A percentile compares a stretch with the other conserved stretches of the same genome.
These are phyloP conservation scores for Diplogelasinospora grovesii DNA, from an alignment of 495 filamentous ascomycete genomes.

Conservation along the genomic window DNA sequence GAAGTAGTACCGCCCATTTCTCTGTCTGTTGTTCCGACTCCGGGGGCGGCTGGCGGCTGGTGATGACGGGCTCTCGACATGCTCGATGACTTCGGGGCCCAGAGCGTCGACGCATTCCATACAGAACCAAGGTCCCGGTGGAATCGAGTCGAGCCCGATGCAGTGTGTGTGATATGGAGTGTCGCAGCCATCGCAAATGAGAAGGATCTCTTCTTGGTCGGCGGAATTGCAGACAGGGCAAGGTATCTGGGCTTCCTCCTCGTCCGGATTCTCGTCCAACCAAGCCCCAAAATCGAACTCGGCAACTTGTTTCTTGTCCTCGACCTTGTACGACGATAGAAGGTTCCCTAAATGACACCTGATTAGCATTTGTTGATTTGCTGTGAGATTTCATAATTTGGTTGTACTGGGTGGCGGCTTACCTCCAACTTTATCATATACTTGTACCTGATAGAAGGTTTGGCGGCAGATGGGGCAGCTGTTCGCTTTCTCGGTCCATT, in stretches of 20 bases:
- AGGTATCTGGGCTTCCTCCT: conserved; percentile 56
- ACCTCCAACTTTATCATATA: conserved; percentile 73
- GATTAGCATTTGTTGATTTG: no score
- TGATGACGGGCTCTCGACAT: conserved; percentile 14
- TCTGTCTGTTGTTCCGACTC: background rate
- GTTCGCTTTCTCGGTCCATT: conserved; percentile 94
- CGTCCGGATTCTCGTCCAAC: conserved; percentile 65
- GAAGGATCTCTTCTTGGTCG: conserved; percentile 70
- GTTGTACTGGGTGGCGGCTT: conserved; percentile 27
- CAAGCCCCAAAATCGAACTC: conserved; percentile 59
- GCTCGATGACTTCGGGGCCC: conserved; percentile 43
- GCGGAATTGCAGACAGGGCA: conserved; percentile 74
- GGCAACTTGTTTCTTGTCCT: conserved; percentile 82
- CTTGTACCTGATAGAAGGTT: conserved; percentile 81
- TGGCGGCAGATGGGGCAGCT: conserved; percentile 95
- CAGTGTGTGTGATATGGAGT: conserved; percentile 79
- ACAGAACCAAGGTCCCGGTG: conserved; percentile 78
- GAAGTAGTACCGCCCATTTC: conserved; percentile 22
- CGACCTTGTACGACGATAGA: conserved; percentile 74
- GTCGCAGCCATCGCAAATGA: conserved; percentile 86
- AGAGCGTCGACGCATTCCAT: conserved; percentile 55
- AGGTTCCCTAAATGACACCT: conserved; percentile 51
- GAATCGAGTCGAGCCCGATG: conserved; percentile 67
- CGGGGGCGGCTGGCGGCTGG: background rate
- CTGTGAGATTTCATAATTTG: no score